phyloP scores from a whole-genome alignment of 1,284 basidiomycete genomes.

The Psilocybe mexicana region DNA sequence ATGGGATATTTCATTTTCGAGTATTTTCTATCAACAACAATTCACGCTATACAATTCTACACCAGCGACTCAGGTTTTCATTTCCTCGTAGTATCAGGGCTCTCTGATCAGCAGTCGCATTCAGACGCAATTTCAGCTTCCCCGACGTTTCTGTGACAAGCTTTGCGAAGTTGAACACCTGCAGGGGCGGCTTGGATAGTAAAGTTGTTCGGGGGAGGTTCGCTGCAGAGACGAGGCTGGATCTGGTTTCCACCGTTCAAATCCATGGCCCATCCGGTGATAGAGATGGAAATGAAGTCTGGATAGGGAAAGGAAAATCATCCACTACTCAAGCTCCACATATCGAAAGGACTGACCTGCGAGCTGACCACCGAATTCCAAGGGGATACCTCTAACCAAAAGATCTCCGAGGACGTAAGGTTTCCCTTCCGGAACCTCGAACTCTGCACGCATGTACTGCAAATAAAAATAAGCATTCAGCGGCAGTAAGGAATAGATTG shows the following conservation, averaged over 20 bases:
- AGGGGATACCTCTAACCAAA: background rate
- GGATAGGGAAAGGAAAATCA: too few relatives aligned
- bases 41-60: too few relatives aligned
- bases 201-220: background rate
- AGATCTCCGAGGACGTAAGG: background rate
- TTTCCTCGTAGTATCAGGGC: too few relatives aligned
- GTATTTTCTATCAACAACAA: too few relatives aligned
- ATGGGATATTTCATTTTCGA: too few relatives aligned
- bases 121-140: background rate
- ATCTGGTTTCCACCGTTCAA: background rate
- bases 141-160: background rate
- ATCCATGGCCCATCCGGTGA: background rate
- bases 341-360: background rate
- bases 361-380: background rate
- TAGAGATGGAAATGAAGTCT: background rate
- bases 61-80: too few relatives aligned
- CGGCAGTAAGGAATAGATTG: background rate
- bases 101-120: too few relatives aligned
- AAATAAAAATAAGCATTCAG: background rate
- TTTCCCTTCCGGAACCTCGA: background rate
- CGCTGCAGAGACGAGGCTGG: background rate
- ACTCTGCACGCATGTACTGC: constrained; percentile 1
- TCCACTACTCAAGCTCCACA: background rate
- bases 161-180: background rate
- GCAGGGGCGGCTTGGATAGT: background rate